Conservation (phyloP, 2,329 filamentous ascomycete genomes). For the Claviceps cyperi region DNA sequence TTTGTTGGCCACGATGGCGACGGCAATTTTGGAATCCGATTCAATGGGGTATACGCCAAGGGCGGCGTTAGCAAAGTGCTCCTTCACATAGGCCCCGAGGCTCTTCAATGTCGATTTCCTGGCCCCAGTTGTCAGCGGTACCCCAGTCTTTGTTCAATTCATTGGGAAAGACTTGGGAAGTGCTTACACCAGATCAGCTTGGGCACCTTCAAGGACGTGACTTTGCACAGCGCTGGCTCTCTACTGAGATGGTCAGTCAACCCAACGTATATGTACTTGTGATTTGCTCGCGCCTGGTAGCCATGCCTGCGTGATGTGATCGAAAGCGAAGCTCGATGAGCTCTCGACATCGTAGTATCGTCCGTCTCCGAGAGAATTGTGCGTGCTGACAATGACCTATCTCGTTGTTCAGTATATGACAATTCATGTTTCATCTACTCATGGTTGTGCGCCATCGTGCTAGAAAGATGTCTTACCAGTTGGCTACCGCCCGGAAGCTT, state of each 20-base stretch:
- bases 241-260: constrained; percentile 23
- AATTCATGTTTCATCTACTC: no score
- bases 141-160: background rate
- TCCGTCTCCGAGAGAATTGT: constrained; percentile 67
- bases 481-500: constrained; percentile 81
- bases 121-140: constrained; percentile 3
- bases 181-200: constrained; percentile 66
- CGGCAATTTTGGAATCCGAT: constrained; percentile 59
- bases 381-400: constrained; percentile 69
- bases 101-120: constrained; percentile 76
- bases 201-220: constrained; percentile 59
- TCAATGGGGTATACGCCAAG: constrained; percentile 73
- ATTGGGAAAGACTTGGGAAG: background rate
- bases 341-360: constrained; percentile 85
- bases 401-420: background rate
- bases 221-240: constrained; percentile 75
- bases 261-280: background rate
- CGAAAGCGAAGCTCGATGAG: constrained; percentile 76
- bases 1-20: constrained; percentile 85
- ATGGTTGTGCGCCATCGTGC: background rate
- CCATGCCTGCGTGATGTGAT: constrained; percentile 61
- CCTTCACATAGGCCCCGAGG: constrained; percentile 59
- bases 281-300: background rate
- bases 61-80: constrained; percentile 76
- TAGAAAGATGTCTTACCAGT: constrained; percentile 17